These are phyloP conservation scores for Crucibulum parvulum DNA, from an alignment of 1,284 basidiomycete species.

Conservation along the genomic window DNA sequence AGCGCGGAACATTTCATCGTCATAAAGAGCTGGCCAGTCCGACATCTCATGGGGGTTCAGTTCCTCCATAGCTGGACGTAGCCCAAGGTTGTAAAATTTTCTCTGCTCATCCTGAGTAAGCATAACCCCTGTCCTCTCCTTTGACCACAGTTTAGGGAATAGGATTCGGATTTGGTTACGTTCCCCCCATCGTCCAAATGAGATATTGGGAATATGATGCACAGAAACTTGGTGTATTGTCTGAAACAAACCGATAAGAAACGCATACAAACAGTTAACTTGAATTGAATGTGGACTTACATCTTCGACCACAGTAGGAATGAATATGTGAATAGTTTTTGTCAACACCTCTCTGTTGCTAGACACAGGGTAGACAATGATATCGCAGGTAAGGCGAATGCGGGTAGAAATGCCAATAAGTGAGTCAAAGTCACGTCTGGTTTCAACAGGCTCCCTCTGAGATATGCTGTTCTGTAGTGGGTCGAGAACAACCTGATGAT, in stretches of 20 bases:
- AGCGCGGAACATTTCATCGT: conserved; percentile 20
- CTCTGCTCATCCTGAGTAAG: conserved; percentile 13
- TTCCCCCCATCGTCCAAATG: conserved; percentile 21
- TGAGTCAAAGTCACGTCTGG: conserved; percentile 19
- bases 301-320: background rate
- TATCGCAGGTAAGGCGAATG: conserved; percentile 2
- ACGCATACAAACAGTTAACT: background rate
- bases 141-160: conserved; percentile 21
- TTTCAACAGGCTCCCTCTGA: background rate
- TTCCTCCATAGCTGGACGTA: conserved; percentile 20
- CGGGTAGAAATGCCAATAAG: conserved; percentile 10
- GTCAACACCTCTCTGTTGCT: background rate
- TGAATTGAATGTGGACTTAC: background rate
- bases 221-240: background rate
- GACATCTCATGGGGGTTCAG: conserved; percentile 5
- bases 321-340: conserved; percentile 6
- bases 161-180: conserved; percentile 23
- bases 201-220: conserved; percentile 26
- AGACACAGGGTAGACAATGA: conserved; percentile 10
- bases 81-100: conserved; percentile 26
- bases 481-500: conserved; percentile 17
- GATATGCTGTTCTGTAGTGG: conserved; percentile 11
- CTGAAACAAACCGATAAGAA: background rate
- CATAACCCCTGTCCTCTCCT: background rate
- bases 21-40: conserved; percentile 27